A percentile compares a stretch with the other conserved stretches of the same genome.
These are phyloP conservation scores for Verbascum thapsus DNA, from an alignment of 257 asterid genomes.

Conservation along the genomic window DNA sequence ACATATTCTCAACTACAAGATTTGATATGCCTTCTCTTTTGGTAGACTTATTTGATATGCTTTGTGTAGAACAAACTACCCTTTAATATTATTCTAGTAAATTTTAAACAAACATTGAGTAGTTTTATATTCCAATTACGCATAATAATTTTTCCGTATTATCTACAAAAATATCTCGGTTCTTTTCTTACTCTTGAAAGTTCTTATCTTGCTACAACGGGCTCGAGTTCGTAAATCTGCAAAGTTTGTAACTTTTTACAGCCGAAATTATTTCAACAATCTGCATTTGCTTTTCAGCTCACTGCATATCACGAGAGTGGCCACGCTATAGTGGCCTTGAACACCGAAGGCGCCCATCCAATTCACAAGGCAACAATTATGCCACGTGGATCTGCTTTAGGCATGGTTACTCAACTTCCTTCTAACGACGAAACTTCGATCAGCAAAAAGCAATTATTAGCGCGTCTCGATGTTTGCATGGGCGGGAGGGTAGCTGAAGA, in stretches of 20 bases:
- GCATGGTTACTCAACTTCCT: constrained; percentile 99
- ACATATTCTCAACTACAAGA: background rate
- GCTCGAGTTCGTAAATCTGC: background rate
- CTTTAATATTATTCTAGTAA: background rate
- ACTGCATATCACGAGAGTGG: constrained; percentile 99
- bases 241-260: too few relatives aligned
- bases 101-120: too few relatives aligned
- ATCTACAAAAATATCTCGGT: background rate
- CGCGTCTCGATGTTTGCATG: constrained; percentile 99
- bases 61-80: background rate
- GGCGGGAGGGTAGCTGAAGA: constrained; percentile 99
- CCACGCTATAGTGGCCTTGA: constrained; percentile 92
- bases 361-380: constrained; percentile 94
- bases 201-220: background rate
- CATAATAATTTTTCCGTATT: background rate
- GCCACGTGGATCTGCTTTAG: constrained; percentile 96
- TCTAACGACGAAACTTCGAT: constrained; percentile 86
- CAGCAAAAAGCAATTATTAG: constrained; percentile 91
- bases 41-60: background rate
- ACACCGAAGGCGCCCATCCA: constrained; percentile 96
- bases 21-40: too few relatives aligned
- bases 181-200: background rate
- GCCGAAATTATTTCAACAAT: background rate
- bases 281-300: constrained; percentile 52
- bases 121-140: background rate